These are phyloP conservation scores for Solanum chacoense DNA, from an alignment of 305 asterid species.

Conservation along the genomic window DNA sequence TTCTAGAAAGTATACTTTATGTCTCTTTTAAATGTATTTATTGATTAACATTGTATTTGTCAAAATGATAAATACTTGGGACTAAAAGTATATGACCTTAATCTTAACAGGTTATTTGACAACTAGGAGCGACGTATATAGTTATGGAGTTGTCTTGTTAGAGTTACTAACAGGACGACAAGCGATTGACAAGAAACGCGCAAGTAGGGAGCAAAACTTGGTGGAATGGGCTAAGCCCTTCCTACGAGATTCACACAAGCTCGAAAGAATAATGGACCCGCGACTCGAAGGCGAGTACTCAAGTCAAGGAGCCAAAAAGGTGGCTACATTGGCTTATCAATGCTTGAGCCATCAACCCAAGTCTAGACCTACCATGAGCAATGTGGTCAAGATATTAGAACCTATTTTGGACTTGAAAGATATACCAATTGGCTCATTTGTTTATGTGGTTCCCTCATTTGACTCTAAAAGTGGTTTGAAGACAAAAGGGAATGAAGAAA, in stretches of 20 bases:
- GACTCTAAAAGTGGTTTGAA: neutral
- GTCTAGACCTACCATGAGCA: constrained; percentile 57
- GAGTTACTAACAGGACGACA: constrained; percentile 62
- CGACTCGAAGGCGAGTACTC: constrained; percentile 69
- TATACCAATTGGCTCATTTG: constrained; percentile 43
- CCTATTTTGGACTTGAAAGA: constrained; percentile 29
- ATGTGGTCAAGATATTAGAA: constrained; percentile 53
- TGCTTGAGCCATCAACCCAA: constrained; percentile 57
- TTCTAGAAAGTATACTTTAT: neutral
- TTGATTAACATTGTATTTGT: neutral
- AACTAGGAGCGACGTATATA: constrained; percentile 63
- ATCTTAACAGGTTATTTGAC: constrained; percentile 57
- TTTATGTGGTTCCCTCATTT: constrained; percentile 30
- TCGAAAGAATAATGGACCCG: constrained; percentile 47
- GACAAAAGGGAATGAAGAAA: constrained; percentile 1
- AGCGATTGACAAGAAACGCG: constrained; percentile 53
- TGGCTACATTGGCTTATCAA: constrained; percentile 50
- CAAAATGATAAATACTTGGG: neutral
- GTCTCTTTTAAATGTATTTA: neutral
- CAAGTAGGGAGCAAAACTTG: constrained; percentile 47
- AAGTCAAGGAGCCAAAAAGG: constrained; percentile 47
- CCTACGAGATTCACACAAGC: constrained; percentile 48
- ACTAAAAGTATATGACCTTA: no score
- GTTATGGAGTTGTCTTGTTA: constrained; percentile 69
- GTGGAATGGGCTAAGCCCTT: constrained; percentile 76